These are phyloP conservation scores for Przewalskia tangutica DNA, from an alignment of 257 asterid species.

Conservation along the genomic window DNA sequence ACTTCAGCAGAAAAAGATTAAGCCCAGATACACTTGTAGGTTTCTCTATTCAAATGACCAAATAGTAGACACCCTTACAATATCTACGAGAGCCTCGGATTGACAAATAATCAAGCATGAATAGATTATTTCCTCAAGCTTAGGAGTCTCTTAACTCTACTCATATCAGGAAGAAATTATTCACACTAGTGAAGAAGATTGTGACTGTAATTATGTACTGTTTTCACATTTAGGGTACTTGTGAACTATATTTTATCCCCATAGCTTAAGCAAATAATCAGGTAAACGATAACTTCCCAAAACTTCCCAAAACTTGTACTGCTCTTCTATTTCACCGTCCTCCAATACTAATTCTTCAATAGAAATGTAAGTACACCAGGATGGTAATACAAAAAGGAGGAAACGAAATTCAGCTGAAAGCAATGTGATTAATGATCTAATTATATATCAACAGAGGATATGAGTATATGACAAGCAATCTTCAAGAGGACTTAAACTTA, in stretches of 20 bases:
- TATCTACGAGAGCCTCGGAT: background rate
- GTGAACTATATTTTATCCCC: background rate
- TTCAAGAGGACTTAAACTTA: conserved; percentile 13
- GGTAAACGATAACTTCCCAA: too few species aligned
- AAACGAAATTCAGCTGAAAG: background rate
- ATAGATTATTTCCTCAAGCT: background rate
- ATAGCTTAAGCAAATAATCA: background rate
- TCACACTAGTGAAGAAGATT: background rate
- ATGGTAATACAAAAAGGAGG: background rate
- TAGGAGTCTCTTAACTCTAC: background rate
- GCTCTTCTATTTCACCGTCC: background rate
- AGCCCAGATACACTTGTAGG: background rate
- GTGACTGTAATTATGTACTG: background rate
- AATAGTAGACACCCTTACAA: background rate
- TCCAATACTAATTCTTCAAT: background rate
- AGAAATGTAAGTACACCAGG: background rate
- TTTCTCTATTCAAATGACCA: background rate
- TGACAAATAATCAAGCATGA: background rate
- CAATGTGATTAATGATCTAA: background rate
- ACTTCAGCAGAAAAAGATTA: background rate
- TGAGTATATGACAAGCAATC: background rate
- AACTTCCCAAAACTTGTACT: background rate
- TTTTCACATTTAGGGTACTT: background rate
- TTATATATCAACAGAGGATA: background rate
- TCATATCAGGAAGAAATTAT: background rate